Conservation (phyloP, 2,329 filamentous ascomycete species). For the Emmonsiellopsis sp. region DNA sequence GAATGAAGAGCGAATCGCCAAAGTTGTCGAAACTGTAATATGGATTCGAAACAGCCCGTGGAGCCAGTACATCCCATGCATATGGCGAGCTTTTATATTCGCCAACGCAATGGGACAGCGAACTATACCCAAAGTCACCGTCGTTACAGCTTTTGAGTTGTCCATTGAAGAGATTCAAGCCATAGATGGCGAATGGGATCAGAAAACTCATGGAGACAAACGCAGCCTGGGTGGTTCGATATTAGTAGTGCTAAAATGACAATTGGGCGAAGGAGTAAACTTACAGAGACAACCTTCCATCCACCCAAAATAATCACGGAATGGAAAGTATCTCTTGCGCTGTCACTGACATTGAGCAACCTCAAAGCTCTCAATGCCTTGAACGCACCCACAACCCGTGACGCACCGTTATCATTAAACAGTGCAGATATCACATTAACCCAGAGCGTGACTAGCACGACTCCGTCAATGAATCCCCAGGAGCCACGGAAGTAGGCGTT, state of each 20-base stretch:
- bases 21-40: constrained; percentile 94
- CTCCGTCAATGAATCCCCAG: constrained; percentile 90
- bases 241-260: constrained; percentile 1
- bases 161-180: constrained; percentile 83
- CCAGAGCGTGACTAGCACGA: constrained; percentile 90
- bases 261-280: constrained; percentile 20
- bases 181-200: constrained; percentile 95
- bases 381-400: constrained; percentile 87
- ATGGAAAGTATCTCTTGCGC: constrained; percentile 90
- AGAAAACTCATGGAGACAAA: constrained; percentile 90
- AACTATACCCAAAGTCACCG: constrained; percentile 42
- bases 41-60: constrained; percentile 68
- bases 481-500: constrained; percentile 95
- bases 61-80: constrained; percentile 76
- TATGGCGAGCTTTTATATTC: constrained; percentile 72
- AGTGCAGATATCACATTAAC: constrained; percentile 83
- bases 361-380: constrained; percentile 89
- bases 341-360: constrained; percentile 90
- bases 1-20: constrained; percentile 82
- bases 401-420: constrained; percentile 71
- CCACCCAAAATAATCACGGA: constrained; percentile 89
- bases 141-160: constrained; percentile 76
- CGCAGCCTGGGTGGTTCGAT: constrained; percentile 48
- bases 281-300: constrained; percentile 81
- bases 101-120: constrained; percentile 67